Conservation (phyloP, 2,329 filamentous ascomycete species). For the Cercospora sojina region DNA sequence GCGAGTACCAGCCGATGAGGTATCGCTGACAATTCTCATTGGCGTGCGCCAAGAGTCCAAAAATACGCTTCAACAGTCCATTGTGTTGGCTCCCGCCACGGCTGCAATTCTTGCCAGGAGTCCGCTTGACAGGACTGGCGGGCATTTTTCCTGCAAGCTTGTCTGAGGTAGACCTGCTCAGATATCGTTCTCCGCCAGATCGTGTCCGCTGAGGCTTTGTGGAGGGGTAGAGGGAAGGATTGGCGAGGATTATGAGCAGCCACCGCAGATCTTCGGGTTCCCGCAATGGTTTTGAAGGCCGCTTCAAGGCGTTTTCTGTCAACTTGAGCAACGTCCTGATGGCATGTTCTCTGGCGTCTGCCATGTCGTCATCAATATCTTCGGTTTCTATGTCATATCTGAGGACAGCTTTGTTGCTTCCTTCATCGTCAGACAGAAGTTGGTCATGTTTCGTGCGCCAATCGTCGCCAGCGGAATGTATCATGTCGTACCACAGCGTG, state of each 20-base stretch:
- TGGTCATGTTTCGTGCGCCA: conserved; percentile 63
- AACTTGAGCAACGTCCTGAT: conserved; percentile 72
- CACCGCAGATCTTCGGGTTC: conserved; percentile 72
- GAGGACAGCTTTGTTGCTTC: conserved; percentile 40
- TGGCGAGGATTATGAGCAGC: conserved; percentile 73
- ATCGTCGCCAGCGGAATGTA: conserved; percentile 65
- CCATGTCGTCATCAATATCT: conserved; percentile 53
- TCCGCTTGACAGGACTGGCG: conserved; percentile 23
- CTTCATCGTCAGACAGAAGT: conserved; percentile 26
- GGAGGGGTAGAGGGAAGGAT: conserved; percentile 68
- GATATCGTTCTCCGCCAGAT: conserved; percentile 10
- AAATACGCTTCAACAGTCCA: conserved; percentile 77
- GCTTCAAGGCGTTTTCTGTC: conserved; percentile 74
- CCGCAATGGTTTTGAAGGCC: conserved; percentile 68
- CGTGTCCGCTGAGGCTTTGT: conserved; percentile 17
- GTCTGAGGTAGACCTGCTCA: conserved; percentile 21
- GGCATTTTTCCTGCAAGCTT: conserved; percentile 21
- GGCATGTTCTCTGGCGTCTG: conserved; percentile 66
- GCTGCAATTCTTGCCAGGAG: conserved; percentile 32
- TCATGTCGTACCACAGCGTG: conserved; percentile 69
- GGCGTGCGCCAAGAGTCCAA: conserved; percentile 76
- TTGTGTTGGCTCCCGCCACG: conserved; percentile 67
- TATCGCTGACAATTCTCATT: conserved; percentile 73
- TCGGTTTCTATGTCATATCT: conserved; percentile 48
- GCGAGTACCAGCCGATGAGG: conserved; percentile 74